phyloP scores from a whole-genome alignment of 768 basidiomycete species.

The Boletus pseudopeckii region DNA sequence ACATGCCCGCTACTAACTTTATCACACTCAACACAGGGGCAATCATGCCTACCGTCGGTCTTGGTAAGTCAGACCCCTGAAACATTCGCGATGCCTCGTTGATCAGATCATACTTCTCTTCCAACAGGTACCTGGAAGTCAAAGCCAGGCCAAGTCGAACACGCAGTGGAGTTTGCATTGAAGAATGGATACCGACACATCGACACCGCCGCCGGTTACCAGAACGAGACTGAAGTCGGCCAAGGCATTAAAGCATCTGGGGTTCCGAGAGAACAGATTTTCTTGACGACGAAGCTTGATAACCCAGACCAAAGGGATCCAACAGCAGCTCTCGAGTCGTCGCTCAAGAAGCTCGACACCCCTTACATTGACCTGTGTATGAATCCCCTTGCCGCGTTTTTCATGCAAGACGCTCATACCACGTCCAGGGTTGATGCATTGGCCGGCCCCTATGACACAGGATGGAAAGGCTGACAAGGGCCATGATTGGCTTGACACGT shows the following conservation, averaged over 20 bases:
- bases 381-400: slow-evolving; percentile 12
- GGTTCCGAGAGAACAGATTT: slow-evolving; percentile 67
- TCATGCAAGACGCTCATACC: neutral
- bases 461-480: slow-evolving; percentile 52
- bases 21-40: slow-evolving; percentile 75
- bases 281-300: slow-evolving; percentile 75
- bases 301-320: slow-evolving; percentile 60
- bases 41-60: slow-evolving; percentile 70
- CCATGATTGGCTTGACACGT: slow-evolving; percentile 70
- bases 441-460: slow-evolving; percentile 71
- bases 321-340: slow-evolving; percentile 59
- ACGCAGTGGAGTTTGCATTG: slow-evolving; percentile 73
- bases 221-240: slow-evolving; percentile 81
- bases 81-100: neutral
- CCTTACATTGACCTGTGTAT: slow-evolving; percentile 78
- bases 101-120: neutral
- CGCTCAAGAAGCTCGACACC: slow-evolving; percentile 66
- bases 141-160: slow-evolving; percentile 61
- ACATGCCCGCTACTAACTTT: slow-evolving; percentile 47
- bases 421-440: slow-evolving; percentile 67
- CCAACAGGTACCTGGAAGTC: slow-evolving; percentile 75
- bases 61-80: slow-evolving; percentile 39
- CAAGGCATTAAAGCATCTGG: slow-evolving; percentile 72
- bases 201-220: slow-evolving; percentile 67
- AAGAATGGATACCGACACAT: slow-evolving; percentile 71